phyloP scores from a whole-genome alignment of 192 early-diverging fungal genomes.

The Backusella australiensis region DNA sequence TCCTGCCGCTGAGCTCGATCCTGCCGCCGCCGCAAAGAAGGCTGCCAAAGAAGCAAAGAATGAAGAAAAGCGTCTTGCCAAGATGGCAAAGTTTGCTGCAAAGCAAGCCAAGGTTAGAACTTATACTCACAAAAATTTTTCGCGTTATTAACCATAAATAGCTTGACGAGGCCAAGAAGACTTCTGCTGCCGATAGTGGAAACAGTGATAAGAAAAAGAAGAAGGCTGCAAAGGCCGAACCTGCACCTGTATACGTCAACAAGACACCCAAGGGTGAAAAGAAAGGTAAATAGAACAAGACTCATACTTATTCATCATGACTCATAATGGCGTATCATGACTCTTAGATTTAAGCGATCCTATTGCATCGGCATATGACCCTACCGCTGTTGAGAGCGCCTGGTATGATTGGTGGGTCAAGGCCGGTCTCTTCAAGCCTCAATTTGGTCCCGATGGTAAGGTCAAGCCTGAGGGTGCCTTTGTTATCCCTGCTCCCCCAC shows the following conservation, averaged over 20 bases:
- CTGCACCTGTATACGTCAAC: conserved; percentile 71
- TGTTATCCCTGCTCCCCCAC: conserved; percentile 94
- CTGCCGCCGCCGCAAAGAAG: conserved; percentile 41
- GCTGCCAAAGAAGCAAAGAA: conserved; percentile 88
- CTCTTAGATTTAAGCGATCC: conserved; percentile 64
- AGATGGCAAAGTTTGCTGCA: conserved; percentile 89
- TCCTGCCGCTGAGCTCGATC: conserved; percentile 7
- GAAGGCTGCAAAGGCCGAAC: conserved; percentile 52
- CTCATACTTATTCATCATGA: neutral
- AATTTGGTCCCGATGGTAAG: conserved; percentile 68
- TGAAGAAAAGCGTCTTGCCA: conserved; percentile 87
- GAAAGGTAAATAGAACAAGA: conserved; percentile 49
- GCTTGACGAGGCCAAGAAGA: conserved; percentile 19
- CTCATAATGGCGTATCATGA: neutral
- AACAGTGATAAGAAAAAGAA: conserved; percentile 54
- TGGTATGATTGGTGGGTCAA: conserved; percentile 99
- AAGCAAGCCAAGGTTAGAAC: conserved; percentile 72
- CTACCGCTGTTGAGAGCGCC: conserved; percentile 86
- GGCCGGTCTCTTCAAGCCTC: conserved; percentile 87
- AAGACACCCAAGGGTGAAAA: conserved; percentile 86
- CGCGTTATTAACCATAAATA: neutral
- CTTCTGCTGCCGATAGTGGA: neutral
- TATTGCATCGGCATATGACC: conserved; percentile 85
- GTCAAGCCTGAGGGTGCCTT: conserved; percentile 75
- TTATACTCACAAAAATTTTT: neutral